These are phyloP conservation scores for Tuber borchii DNA, from an alignment of 495 filamentous ascomycete species.

Conservation along the genomic window DNA sequence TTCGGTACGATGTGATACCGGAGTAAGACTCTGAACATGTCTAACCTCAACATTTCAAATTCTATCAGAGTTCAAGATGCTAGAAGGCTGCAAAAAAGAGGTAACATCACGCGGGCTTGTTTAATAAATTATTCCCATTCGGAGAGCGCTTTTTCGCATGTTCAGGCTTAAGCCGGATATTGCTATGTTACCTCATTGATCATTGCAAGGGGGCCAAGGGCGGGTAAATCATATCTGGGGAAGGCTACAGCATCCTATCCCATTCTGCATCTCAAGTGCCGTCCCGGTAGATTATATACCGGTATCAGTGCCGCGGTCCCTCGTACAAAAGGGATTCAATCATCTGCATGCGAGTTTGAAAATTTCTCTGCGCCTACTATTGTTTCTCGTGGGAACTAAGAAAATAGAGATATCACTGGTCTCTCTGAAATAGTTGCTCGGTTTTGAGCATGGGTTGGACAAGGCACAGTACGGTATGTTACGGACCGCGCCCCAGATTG, in stretches of 20 bases:
- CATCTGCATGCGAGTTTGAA: not conserved
- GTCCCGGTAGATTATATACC: not conserved
- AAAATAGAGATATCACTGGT: not conserved
- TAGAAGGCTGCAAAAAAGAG: not conserved
- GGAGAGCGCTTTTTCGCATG: not conserved
- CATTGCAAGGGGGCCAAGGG: not conserved
- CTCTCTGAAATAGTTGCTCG: not conserved
- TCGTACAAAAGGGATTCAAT: not conserved
- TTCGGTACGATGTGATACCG: not conserved
- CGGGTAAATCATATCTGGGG: constrained; percentile 3
- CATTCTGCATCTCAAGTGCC: not conserved
- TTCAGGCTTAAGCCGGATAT: not conserved
- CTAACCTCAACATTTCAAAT: not conserved
- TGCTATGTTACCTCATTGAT: not conserved
- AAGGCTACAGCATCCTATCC: not conserved
- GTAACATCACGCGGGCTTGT: not conserved
- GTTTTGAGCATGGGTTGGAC: too few relatives aligned
- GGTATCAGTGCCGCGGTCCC: not conserved
- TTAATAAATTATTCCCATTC: not conserved
- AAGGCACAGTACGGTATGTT: too few relatives aligned
- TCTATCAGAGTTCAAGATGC: not conserved
- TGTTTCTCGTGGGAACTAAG: not conserved
- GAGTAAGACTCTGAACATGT: not conserved
- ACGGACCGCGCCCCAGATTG: not conserved
- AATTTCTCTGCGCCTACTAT: not conserved